Conservation (phyloP, 208 protist genomes). For the Polymyxa betae region DNA sequence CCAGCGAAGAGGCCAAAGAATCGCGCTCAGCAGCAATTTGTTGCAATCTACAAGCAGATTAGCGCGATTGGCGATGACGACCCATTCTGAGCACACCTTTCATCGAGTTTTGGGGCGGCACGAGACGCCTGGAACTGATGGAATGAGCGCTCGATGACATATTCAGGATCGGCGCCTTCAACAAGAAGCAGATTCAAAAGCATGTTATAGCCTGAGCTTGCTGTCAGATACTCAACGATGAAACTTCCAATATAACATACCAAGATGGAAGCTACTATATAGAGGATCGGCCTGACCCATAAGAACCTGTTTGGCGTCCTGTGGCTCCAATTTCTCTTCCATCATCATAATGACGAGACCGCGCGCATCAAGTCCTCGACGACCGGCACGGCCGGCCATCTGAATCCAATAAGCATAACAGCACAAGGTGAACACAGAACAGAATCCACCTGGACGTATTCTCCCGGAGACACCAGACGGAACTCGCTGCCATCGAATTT, state of each 20-base stretch:
- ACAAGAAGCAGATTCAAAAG: conserved; percentile 96
- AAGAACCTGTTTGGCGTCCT: conserved; percentile 78
- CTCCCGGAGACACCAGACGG: conserved; percentile 89
- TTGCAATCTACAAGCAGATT: conserved; percentile 22
- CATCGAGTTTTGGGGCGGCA: not conserved
- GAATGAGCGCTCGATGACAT: conserved; percentile 95
- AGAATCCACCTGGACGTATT: conserved; percentile 88
- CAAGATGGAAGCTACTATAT: conserved; percentile 92
- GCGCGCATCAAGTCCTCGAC: conserved; percentile 96
- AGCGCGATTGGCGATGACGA: not conserved
- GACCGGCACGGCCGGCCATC: conserved; percentile 99
- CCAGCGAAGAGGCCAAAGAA: not conserved
- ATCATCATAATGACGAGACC: conserved; percentile 98
- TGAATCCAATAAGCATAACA: conserved; percentile 72
- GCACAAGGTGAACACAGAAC: not conserved
- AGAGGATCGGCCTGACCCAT: conserved; percentile 81
- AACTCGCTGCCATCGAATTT: conserved; percentile 98
- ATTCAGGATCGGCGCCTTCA: conserved; percentile 68
- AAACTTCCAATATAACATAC: too few relatives aligned
- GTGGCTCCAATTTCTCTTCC: conserved; percentile 92
- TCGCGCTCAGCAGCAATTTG: not conserved
- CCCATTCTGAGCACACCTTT: not conserved
- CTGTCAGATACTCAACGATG: too few relatives aligned
- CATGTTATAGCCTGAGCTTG: conserved; percentile 99
- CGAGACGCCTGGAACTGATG: conserved; percentile 87